These are phyloP conservation scores for Cicer chorassanicum DNA, from an alignment of 306 rosid genomes.

Conservation along the genomic window DNA sequence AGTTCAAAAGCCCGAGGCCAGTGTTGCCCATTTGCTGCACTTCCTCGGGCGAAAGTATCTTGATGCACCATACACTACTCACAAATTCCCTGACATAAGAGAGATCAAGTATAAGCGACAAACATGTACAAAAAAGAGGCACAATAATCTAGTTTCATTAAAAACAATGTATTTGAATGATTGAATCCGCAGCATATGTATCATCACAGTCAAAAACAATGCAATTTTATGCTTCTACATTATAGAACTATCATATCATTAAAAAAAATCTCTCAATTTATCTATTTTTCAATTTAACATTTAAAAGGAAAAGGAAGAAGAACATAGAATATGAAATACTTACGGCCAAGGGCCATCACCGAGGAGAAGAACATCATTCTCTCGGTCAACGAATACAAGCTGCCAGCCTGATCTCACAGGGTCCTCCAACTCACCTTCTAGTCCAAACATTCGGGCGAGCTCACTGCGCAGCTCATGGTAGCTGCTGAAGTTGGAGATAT, in stretches of 20 bases:
- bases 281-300: constrained; percentile 10
- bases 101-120: constrained; percentile 4
- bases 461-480: constrained; percentile 87
- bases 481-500: constrained; percentile 85
- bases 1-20: constrained; percentile 76
- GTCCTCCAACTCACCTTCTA: constrained; percentile 95
- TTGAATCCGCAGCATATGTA: neutral
- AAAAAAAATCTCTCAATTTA: neutral
- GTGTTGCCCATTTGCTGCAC: constrained; percentile 91
- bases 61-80: constrained; percentile 92
- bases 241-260: no score
- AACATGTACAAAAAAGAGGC: neutral
- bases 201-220: constrained; percentile 30
- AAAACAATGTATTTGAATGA: neutral
- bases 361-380: constrained; percentile 95
- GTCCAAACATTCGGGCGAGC: constrained; percentile 92
- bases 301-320: neutral
- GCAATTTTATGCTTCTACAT: neutral
- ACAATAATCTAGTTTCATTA: neutral
- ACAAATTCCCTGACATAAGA: constrained; percentile 83
- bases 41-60: constrained; percentile 96
- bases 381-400: constrained; percentile 99
- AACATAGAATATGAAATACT: constrained; percentile 38
- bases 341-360: constrained; percentile 82
- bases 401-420: constrained; percentile 99